A percentile compares a stretch with the other conserved stretches of the same genome.
phyloP scores from a whole-genome alignment of 1,284 basidiomycete species.

The Malassezia slooffiae region DNA sequence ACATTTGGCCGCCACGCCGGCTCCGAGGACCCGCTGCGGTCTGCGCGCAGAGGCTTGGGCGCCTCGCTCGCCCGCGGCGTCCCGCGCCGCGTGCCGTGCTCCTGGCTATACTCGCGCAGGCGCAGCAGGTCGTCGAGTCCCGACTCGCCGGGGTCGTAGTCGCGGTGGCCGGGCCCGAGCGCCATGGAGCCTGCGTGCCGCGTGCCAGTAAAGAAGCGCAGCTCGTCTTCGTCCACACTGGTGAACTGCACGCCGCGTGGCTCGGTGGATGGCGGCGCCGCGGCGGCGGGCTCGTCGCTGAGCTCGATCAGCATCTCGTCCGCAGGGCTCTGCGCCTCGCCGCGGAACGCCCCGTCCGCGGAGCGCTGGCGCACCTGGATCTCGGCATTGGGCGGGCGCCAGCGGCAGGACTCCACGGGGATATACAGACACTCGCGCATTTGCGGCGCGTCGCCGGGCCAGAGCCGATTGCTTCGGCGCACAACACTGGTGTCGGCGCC shows the following conservation, averaged over 20 bases:
- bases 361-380: constrained; percentile 15
- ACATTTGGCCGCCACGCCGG: not conserved
- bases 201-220: constrained; percentile 13
- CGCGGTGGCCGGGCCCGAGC: constrained; percentile 14
- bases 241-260: no score
- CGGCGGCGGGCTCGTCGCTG: no score
- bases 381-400: constrained; percentile 25
- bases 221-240: constrained; percentile 16
- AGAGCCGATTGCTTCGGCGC: constrained; percentile 38
- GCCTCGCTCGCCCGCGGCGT: not conserved
- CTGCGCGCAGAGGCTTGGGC: not conserved
- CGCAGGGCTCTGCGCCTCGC: no score
- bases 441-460: constrained; percentile 41
- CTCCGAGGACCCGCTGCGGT: no score
- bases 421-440: constrained; percentile 39
- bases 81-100: not conserved
- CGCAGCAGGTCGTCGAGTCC: constrained; percentile 36
- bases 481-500: constrained; percentile 35
- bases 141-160: constrained; percentile 25
- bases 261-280: no score
- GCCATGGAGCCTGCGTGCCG: constrained; percentile 1
- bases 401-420: constrained; percentile 35
- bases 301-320: no score
- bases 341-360: constrained; percentile 9
- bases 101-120: not conserved